A percentile compares a stretch with the other conserved stretches of the same genome.
These are phyloP conservation scores for Colletotrichum siamense DNA, from an alignment of 2,329 filamentous ascomycete species.

Conservation along the genomic window DNA sequence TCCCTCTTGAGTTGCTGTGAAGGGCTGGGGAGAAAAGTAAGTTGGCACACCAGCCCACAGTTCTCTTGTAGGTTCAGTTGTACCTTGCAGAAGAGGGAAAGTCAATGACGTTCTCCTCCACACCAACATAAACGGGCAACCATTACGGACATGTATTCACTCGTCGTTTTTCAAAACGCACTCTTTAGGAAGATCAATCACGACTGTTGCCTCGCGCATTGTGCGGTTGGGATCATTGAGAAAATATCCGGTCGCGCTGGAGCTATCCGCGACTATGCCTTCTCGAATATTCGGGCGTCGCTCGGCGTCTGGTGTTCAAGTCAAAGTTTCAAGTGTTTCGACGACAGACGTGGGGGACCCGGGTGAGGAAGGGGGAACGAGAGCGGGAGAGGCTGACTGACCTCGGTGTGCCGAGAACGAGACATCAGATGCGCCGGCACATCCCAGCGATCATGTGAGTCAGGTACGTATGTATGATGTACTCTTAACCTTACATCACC, in stretches of 20 bases:
- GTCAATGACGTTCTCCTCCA: neutral
- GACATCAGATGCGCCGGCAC: neutral
- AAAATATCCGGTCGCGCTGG: neutral
- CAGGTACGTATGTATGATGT: neutral
- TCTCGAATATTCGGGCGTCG: neutral
- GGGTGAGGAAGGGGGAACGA: neutral
- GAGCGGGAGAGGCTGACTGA: neutral
- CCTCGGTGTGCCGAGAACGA: neutral
- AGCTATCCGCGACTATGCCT: neutral
- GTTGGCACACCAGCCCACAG: neutral
- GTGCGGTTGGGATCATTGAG: neutral
- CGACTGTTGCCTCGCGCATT: neutral
- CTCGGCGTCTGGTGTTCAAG: neutral
- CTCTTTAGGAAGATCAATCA: neutral
- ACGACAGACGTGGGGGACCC: constrained; percentile 1
- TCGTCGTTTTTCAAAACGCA: neutral
- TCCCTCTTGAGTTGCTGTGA: neutral
- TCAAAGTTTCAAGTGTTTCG: constrained; percentile 10
- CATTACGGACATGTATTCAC: neutral
- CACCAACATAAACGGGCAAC: neutral
- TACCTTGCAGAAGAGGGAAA: neutral
- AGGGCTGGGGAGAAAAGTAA: neutral
- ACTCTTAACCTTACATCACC: neutral
- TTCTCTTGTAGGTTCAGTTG: neutral
- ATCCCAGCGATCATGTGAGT: neutral